Evolutionary conservation across 2,329 filamentous ascomycete genomes (phyloP).

Genomic region (Ophiostoma ips): DNA sequence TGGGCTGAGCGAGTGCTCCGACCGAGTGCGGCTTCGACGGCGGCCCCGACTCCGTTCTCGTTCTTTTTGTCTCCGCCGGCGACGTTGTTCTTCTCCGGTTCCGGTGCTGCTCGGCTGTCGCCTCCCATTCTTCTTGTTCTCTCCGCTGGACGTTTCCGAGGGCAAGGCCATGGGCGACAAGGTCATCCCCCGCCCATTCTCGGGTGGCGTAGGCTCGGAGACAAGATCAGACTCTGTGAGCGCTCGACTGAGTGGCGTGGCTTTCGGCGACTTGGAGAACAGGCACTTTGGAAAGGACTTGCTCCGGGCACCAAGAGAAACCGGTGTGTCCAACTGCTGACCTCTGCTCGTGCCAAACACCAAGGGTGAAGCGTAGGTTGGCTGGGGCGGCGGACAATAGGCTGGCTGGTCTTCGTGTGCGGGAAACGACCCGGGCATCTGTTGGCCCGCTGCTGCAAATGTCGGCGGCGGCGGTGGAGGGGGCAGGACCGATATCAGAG

Average conservation of each 20-base stretch:
- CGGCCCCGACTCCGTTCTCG: neutral
- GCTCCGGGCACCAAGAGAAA: neutral
- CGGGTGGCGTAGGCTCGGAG: neutral
- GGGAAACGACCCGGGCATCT: neutral
- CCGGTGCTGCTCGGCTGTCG: neutral
- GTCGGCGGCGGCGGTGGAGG: neutral
- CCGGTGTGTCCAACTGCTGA: neutral
- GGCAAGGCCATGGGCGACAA: constrained; percentile 4
- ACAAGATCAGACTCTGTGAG: neutral
- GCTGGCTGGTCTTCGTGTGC: neutral
- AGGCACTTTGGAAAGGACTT: neutral
- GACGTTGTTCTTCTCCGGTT: neutral
- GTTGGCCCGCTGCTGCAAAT: neutral
- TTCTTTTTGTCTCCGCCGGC: neutral
- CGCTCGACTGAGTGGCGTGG: neutral
- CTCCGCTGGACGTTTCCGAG: constrained; percentile 7
- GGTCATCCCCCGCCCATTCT: neutral
- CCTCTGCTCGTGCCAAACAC: neutral
- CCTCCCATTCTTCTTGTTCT: neutral
- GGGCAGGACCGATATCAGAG: neutral
- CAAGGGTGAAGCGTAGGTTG: neutral
- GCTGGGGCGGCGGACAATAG: neutral
- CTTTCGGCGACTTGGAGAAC: neutral
- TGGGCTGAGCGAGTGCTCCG: neutral
- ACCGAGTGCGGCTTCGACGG: neutral